phyloP scores from a whole-genome alignment of 1,284 basidiomycete species.

The Ganoderma boninense region DNA sequence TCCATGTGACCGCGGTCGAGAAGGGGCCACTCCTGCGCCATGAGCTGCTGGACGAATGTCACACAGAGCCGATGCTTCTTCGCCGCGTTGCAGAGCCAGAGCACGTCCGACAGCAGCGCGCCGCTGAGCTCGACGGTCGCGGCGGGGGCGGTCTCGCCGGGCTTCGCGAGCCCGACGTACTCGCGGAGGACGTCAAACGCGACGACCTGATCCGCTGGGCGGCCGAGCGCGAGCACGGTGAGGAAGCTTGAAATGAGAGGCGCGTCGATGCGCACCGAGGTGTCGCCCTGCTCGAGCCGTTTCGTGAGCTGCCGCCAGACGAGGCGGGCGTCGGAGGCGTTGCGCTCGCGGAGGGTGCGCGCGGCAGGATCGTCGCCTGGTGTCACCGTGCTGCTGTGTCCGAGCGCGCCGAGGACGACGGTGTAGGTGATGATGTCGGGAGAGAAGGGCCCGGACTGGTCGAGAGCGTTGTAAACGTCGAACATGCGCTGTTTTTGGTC shows the following conservation, averaged over 20 bases:
- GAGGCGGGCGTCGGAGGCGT: conserved; percentile 65
- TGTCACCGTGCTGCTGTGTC: conserved; percentile 35
- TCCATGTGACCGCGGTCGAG: conserved; percentile 64
- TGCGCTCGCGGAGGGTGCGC: conserved; percentile 30
- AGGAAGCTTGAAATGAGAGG: conserved; percentile 59
- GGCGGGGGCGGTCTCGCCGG: conserved; percentile 48
- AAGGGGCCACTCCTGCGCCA: conserved; percentile 46
- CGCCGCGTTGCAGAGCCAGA: conserved; percentile 62
- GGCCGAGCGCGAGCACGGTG: conserved; percentile 60
- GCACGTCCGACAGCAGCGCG: conserved; percentile 58
- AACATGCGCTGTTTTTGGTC: conserved; percentile 69
- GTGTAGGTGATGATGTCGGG: conserved; percentile 67
- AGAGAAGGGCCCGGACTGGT: conserved; percentile 61
- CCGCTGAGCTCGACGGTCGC: conserved; percentile 50
- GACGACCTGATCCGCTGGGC: conserved; percentile 62
- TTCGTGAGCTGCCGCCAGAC: conserved; percentile 73
- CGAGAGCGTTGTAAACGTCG: conserved; percentile 74
- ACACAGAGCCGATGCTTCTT: conserved; percentile 55
- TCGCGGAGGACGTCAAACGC: conserved; percentile 69
- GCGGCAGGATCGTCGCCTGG: conserved; percentile 15
- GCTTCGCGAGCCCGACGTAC: conserved; percentile 65
- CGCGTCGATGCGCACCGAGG: conserved; percentile 58
- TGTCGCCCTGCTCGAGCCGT: conserved; percentile 47
- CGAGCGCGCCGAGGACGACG: conserved; percentile 65
- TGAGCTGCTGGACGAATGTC: conserved; percentile 66